Evolutionary conservation across 2,329 filamentous ascomycete genomes (phyloP), one percentile per base, ranked within the genome.

Genomic region (Aspergillus aculeatus): DNA sequence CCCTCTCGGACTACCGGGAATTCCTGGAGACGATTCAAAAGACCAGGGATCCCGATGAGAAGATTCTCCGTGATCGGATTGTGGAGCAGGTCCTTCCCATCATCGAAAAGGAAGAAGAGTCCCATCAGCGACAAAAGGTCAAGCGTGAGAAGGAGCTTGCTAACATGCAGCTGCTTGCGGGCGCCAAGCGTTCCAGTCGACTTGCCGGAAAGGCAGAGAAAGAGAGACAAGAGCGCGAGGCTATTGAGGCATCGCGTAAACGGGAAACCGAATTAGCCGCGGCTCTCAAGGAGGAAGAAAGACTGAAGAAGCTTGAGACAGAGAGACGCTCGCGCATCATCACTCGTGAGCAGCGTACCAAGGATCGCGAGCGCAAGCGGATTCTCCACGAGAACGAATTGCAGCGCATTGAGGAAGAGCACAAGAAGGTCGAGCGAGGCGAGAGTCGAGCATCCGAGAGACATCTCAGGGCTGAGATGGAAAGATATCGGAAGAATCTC

Each of bases 101-200:
- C 41, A 84, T 99, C 14, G 89, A 96, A 75, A 90, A 90, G 69
- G 87, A 90, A 23, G 86, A 85, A 60, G 86, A 88, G 66, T 81
- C 82, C 50, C 80, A 93, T 68, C 84, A 87, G 31, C 87, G 88
- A 62, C 93, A 94, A 74, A 80, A 82, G 78, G 86, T 77, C 83
- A 91, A 80, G 81, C 89, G 89, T 67, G 86, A 96, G 72, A 91
- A 88, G 63, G 94, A 98, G 69, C 77, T 96, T 23, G 81, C 92
- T 55, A 92, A 87, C 66, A 76, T 96, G 65, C 89, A 94, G 67
- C 94, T 95, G 73, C 84, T 98, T 78, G 92, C 92, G n/a, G 91
- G 89, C 58, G 94, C 95, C 4, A 99, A 99, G 78, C 84, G 95
- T 63, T 99, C 95, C 0, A 96, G 91, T 69, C 87, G 95, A 63